phyloP scores from a whole-genome alignment of 2,329 filamentous ascomycete genomes.

The Leptosphaerulina australis region DNA sequence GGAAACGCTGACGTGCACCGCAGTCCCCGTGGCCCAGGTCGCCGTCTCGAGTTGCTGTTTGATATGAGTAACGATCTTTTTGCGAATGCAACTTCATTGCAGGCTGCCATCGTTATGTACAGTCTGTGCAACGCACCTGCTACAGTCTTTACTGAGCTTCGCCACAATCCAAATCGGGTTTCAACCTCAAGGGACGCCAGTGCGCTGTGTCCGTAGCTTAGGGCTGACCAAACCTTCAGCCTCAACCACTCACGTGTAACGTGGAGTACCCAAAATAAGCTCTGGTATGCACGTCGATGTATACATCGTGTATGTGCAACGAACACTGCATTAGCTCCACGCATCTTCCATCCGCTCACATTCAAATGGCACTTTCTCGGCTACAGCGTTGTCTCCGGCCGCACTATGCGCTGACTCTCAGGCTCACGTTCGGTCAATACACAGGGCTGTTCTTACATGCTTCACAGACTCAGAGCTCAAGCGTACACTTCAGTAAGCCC shows the following conservation, averaged over 20 bases:
- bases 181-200: background rate
- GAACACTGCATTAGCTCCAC: background rate
- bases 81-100: background rate
- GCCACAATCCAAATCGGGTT: background rate
- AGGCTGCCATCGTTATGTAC: background rate
- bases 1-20: background rate
- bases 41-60: background rate
- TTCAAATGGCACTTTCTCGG: background rate
- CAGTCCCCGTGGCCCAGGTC: background rate
- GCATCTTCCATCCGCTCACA: background rate
- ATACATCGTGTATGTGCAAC: conserved; percentile 1
- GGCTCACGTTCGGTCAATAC: conserved; percentile 2
- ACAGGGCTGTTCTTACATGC: conserved; percentile 8
- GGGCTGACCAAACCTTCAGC: conserved; percentile 8
- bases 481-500: background rate
- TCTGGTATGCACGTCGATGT: conserved; percentile 2
- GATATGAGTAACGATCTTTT: background rate
- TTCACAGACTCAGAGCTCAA: conserved; percentile 4
- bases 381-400: background rate
- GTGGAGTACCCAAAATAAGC: conserved; percentile 10
- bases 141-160: conserved; percentile 3
- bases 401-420: background rate
- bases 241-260: conserved; percentile 11
- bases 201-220: background rate
- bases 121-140: background rate